These are phyloP conservation scores for Oryza coarctata DNA, from an alignment of 176 grass and related monocot species.

Conservation along the genomic window DNA sequence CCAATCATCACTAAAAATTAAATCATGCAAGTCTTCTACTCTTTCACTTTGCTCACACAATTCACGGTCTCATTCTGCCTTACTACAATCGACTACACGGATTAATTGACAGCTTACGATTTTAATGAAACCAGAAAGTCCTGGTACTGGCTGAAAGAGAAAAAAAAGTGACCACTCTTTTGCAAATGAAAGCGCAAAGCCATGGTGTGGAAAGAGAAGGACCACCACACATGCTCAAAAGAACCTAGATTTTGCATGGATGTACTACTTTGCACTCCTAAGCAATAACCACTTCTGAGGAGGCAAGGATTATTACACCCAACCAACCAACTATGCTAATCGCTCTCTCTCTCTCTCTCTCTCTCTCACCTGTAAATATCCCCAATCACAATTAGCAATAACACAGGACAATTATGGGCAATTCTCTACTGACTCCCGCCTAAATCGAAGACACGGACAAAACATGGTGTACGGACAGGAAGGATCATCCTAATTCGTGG, in stretches of 20 bases:
- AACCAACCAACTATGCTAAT: conserved; percentile 21
- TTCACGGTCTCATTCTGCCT: background rate
- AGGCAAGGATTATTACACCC: background rate
- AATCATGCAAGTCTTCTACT: background rate
- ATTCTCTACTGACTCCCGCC: background rate
- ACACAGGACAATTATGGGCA: background rate
- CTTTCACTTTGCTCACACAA: background rate
- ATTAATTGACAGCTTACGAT: background rate
- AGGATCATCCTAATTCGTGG: background rate
- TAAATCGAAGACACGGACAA: background rate
- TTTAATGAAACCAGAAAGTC: background rate
- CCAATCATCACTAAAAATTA: background rate
- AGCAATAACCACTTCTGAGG: conserved; percentile 14
- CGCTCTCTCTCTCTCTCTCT: background rate
- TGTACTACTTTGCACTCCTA: background rate
- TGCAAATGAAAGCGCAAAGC: background rate
- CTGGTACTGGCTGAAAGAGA: background rate
- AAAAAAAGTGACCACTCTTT: conserved; percentile 12
- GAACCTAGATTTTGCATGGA: conserved; percentile 34
- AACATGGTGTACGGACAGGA: background rate
- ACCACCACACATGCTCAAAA: conserved; percentile 18
- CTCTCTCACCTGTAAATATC: background rate
- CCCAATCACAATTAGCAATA: background rate
- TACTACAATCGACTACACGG: background rate
- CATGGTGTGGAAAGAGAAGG: conserved; percentile 17